Evolutionary conservation across 1,284 basidiomycete species (phyloP).

Genomic region (Ganoderma leucocontextum): DNA sequence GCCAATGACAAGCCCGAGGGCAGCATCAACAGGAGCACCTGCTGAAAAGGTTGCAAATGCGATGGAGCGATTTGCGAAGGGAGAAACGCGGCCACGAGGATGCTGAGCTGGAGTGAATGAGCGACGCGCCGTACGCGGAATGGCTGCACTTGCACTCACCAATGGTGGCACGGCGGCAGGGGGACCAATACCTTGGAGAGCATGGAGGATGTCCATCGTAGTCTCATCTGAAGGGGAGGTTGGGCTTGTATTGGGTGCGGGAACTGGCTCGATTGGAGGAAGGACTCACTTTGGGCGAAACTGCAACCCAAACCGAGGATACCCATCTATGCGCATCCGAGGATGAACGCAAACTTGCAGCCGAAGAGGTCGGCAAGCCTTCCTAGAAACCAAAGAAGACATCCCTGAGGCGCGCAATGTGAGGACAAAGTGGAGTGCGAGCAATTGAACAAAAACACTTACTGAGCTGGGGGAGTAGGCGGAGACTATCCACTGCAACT

Average conservation of each 20-base stretch:
- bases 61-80: slow-evolving; percentile 70
- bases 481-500: slow-evolving; percentile 67
- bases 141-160: no score
- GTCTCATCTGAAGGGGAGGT: slow-evolving; percentile 54
- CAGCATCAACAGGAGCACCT: slow-evolving; percentile 83
- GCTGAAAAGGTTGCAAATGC: slow-evolving; percentile 84
- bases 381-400: slow-evolving; percentile 65
- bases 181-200: slow-evolving; percentile 73
- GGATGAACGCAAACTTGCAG: slow-evolving; percentile 58
- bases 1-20: slow-evolving; percentile 72
- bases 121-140: neutral
- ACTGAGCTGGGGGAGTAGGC: slow-evolving; percentile 60
- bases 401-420: slow-evolving; percentile 49
- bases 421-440: slow-evolving; percentile 3
- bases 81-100: slow-evolving; percentile 79
- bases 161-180: slow-evolving; percentile 73
- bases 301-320: slow-evolving; percentile 51
- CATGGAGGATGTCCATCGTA: slow-evolving; percentile 71
- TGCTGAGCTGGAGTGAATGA: slow-evolving; percentile 64
- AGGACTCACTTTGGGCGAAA: slow-evolving; percentile 52
- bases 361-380: slow-evolving; percentile 69
- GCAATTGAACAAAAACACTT: slow-evolving; percentile 22
- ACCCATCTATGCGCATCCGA: slow-evolving; percentile 50
- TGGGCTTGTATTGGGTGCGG: neutral
- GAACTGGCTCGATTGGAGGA: neutral